Evolutionary conservation across 345 rosid species (phyloP).

Genomic region (Lumnitzera racemosa): DNA sequence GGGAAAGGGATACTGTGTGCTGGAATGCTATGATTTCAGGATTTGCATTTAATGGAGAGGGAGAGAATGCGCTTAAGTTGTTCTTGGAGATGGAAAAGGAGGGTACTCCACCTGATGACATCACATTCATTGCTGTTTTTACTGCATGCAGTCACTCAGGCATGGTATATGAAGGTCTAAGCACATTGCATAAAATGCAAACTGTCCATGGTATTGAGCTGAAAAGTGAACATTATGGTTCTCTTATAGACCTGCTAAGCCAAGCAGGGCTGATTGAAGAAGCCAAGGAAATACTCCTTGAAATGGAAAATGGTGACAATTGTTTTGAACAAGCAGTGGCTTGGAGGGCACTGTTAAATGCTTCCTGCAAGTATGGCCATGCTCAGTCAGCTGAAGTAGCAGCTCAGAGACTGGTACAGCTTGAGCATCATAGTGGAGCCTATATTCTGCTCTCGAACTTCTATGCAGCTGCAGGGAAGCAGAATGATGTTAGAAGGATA

Average conservation of each 20-base stretch:
- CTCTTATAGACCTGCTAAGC: conserved; percentile 18
- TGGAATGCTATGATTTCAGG: conserved; percentile 19
- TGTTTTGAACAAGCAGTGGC: conserved; percentile 10
- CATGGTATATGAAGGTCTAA: conserved; percentile 13
- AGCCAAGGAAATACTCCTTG: conserved; percentile 15
- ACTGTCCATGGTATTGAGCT: conserved; percentile 9
- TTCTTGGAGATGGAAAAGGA: conserved; percentile 15
- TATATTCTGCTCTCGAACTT: conserved; percentile 17
- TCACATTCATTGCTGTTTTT: conserved; percentile 14
- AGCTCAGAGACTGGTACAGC: conserved; percentile 14
- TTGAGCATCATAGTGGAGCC: conserved; percentile 16
- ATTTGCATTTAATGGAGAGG: conserved; percentile 17
- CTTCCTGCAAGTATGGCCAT: conserved; percentile 16
- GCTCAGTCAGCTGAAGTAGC: conserved; percentile 14
- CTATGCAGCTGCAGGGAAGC: conserved; percentile 13
- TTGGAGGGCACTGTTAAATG: conserved; percentile 18
- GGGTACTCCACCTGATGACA: conserved; percentile 6
- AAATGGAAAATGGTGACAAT: background rate
- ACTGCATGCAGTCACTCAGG: conserved; percentile 12
- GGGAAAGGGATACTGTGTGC: conserved; percentile 7
- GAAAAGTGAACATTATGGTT: conserved; percentile 15
- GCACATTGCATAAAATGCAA: conserved; percentile 7
- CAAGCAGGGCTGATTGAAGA: conserved; percentile 11
- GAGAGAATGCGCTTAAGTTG: conserved; percentile 10
- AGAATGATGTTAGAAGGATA: conserved; percentile 10